These are phyloP conservation scores for Isabelozyma pseudorhagii DNA, from an alignment of 805 yeast species.

Conservation along the genomic window DNA sequence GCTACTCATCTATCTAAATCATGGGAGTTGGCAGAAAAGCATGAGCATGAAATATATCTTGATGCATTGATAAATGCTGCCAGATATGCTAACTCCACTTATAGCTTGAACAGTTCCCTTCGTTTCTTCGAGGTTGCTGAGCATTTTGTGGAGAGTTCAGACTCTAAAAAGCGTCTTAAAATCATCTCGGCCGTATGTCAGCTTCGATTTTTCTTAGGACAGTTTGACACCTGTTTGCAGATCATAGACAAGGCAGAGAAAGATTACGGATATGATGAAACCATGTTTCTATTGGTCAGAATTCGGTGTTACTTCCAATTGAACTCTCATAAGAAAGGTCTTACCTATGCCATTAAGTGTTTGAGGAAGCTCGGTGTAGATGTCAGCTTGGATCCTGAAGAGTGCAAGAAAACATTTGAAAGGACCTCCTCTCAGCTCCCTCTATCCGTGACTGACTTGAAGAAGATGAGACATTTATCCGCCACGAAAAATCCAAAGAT, in stretches of 20 bases:
- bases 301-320: slow-evolving; percentile 34
- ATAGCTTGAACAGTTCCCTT: slow-evolving; percentile 39
- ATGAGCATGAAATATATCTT: slow-evolving; percentile 34
- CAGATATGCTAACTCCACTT: slow-evolving; percentile 39
- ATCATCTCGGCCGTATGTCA: slow-evolving; percentile 30
- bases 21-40: slow-evolving; percentile 23
- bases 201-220: slow-evolving; percentile 21
- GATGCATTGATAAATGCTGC: slow-evolving; percentile 44
- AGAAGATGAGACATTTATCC: slow-evolving; percentile 20
- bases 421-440: slow-evolving; percentile 30
- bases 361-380: slow-evolving; percentile 34
- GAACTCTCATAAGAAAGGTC: slow-evolving; percentile 26
- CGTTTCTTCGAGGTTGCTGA: slow-evolving; percentile 36
- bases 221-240: slow-evolving; percentile 31
- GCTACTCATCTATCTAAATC: slow-evolving; percentile 40
- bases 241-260: slow-evolving; percentile 28
- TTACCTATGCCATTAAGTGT: slow-evolving; percentile 31
- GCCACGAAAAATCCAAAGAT: slow-evolving; percentile 22
- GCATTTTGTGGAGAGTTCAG: slow-evolving; percentile 16
- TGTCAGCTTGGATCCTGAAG: slow-evolving; percentile 20
- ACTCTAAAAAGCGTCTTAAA: slow-evolving; percentile 17
- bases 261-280: slow-evolving; percentile 30
- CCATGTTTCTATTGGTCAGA: slow-evolving; percentile 32
- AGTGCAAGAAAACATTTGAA: slow-evolving; percentile 16
- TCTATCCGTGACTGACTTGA: slow-evolving; percentile 34